Conservation (phyloP, 345 rosid species). For the Pseudoturritis turrita region DNA sequence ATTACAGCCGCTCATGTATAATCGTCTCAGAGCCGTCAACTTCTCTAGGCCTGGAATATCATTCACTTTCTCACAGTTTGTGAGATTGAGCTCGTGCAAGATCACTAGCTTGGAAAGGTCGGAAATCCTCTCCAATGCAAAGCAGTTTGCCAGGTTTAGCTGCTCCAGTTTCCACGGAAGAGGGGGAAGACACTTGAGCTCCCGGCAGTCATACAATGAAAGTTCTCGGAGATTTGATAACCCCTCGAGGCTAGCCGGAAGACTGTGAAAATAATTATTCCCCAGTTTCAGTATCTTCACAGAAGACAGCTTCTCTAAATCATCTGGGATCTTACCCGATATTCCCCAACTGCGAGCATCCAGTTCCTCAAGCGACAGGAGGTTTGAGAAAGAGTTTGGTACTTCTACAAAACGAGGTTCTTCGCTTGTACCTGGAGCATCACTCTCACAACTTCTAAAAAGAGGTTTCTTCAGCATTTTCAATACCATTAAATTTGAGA, state of each 20-base stretch:
- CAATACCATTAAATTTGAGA: conserved; percentile 18
- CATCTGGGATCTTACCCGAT: conserved; percentile 22
- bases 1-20: conserved; percentile 21
- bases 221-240: conserved; percentile 19
- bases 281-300: conserved; percentile 4
- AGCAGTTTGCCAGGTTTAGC: conserved; percentile 25
- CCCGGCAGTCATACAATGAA: conserved; percentile 26
- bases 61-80: conserved; percentile 17
- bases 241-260: conserved; percentile 10
- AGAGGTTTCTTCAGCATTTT: conserved; percentile 25
- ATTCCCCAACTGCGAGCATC: conserved; percentile 1
- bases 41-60: conserved; percentile 24
- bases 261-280: conserved; percentile 21
- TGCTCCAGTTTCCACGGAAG: conserved; percentile 18
- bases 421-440: background rate
- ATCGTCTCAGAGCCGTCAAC: background rate
- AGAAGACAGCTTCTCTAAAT: conserved; percentile 7
- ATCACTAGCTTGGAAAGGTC: conserved; percentile 2
- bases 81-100: conserved; percentile 10
- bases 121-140: conserved; percentile 16
- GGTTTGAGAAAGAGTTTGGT: conserved; percentile 27
- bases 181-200: conserved; percentile 24
- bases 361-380: conserved; percentile 19
- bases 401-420: background rate
- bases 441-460: conserved; percentile 13